These are phyloP conservation scores for Penicillium sp. DNA, from an alignment of 2,329 filamentous ascomycete species.

Conservation along the genomic window DNA sequence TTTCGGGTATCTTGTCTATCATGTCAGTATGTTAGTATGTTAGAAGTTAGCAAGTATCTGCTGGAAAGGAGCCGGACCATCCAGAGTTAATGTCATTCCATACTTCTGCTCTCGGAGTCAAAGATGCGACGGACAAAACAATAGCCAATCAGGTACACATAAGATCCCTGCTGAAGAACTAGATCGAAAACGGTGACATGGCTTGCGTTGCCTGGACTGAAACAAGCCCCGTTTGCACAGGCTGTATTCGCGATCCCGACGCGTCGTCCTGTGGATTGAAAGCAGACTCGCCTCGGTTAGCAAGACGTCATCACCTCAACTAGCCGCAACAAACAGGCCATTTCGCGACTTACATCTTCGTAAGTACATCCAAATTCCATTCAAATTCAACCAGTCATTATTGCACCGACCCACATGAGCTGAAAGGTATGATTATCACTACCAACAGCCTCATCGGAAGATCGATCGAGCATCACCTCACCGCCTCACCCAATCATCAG, in stretches of 20 bases:
- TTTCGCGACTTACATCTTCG: not conserved
- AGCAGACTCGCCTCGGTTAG: not conserved
- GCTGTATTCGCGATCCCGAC: not conserved
- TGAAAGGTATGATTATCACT: not conserved
- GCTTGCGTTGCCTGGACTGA: not conserved
- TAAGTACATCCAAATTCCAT: too few species aligned
- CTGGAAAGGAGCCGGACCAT: too few species aligned
- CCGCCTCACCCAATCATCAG: not conserved
- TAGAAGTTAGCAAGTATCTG: too few species aligned
- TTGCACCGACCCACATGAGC: too few species aligned
- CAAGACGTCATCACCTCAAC: not conserved
- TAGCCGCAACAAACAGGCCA: not conserved
- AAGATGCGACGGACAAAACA: too few species aligned
- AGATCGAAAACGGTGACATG: not conserved
- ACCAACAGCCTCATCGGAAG: not conserved
- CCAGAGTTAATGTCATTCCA: too few species aligned
- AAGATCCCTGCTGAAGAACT: not conserved
- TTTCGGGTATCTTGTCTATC: too few species aligned
- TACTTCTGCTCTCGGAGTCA: too few species aligned
- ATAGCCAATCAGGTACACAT: too few species aligned
- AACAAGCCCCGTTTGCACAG: not conserved
- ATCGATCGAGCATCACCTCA: conserved; percentile 1
- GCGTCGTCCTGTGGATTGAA: not conserved
- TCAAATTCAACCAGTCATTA: too few species aligned
- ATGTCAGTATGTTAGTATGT: too few species aligned